A percentile compares a stretch with the other conserved stretches of the same genome.
phyloP scores from a whole-genome alignment of 2,329 filamentous ascomycete genomes.

The Hypoxylon sp. region DNA sequence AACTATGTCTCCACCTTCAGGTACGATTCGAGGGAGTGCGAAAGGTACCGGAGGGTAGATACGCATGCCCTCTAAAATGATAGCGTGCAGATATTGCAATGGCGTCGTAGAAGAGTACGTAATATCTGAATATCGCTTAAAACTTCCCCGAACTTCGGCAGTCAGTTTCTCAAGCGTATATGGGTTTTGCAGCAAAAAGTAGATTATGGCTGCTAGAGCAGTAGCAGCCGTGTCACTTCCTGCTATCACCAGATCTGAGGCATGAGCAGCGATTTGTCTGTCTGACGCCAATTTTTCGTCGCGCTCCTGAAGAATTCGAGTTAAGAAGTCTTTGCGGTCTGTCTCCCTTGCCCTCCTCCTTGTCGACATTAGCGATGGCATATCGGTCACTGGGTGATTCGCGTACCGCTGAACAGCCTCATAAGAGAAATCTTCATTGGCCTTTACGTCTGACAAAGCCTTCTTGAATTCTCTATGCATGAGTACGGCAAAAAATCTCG shows the following conservation, averaged over 20 bases:
- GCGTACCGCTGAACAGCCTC: conserved; percentile 40
- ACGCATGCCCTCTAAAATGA: conserved; percentile 32
- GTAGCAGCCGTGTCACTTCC: conserved; percentile 44
- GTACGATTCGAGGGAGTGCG: conserved; percentile 21
- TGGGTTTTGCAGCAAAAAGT: conserved; percentile 38
- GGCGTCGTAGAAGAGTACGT: conserved; percentile 15
- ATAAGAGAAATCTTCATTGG: conserved; percentile 40
- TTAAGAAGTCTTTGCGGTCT: conserved; percentile 45
- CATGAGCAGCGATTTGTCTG: conserved; percentile 48
- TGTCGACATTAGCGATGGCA: conserved; percentile 6
- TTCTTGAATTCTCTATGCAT: conserved; percentile 33
- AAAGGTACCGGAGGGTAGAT: conserved; percentile 24
- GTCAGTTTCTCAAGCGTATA: conserved; percentile 20
- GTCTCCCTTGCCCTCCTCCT: conserved; percentile 40
- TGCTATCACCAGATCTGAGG: conserved; percentile 48
- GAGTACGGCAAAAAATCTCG: conserved; percentile 25
- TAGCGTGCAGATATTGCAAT: conserved; percentile 23
- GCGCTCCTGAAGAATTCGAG: conserved; percentile 43
- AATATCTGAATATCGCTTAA: conserved; percentile 36
- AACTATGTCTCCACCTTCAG: conserved; percentile 26
- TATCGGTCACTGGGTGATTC: not conserved
- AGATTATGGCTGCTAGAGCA: conserved; percentile 29
- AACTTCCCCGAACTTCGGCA: conserved; percentile 35
- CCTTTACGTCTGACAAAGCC: conserved; percentile 27
- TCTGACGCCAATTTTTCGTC: conserved; percentile 39